Evolutionary conservation across 768 basidiomycete genomes (phyloP), one percentile per base, ranked within the genome.

Genomic region (Hygrophorus pudorinus): DNA sequence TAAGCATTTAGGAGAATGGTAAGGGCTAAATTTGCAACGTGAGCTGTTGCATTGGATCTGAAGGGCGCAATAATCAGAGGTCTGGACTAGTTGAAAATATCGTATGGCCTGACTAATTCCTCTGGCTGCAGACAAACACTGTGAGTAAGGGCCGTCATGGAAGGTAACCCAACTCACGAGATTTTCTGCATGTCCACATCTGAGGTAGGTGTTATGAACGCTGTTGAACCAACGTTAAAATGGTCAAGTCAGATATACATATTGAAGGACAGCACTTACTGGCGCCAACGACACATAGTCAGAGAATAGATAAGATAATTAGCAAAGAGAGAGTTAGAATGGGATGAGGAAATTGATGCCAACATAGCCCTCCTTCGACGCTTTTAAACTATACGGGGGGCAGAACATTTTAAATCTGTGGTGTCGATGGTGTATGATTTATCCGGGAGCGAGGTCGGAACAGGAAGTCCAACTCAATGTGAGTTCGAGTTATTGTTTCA

Each of bases 21-120:
- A 31, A 11, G 75, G 67, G 41, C 77, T 79, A 53, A 79, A 78
- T 45, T 62, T 74, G 59, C 79, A 81, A 36, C 60, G 62, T 27
- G 50, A 48, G 44, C 56, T 63, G 9, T 67, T 61, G 56, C 78
- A 79, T 32, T 53, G 48, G 34, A 76, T 57, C 78, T 79, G 55
- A 3, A 24, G 3, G 31, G 16, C 8, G 36, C 35, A 37, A 20
- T 17, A 37, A 36, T 14, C 34, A 35, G 38, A 33, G 32, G 21
- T 34, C 27, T 31, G 29, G 18, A 34, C 28, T 36, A 6, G 36
- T 20, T 14, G 12, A 2, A 14, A 20, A 18, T n/a, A 11, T 21
- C 16, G 14, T 17, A 14, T 38, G 28, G 14, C 53, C 54, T 51
- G 20, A 67, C 64, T 4, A 53, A 24, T 39, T 57, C 46, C 21